Conservation (phyloP, 2,329 filamentous ascomycete species). For the Pseudogymnoascus pannorum region DNA sequence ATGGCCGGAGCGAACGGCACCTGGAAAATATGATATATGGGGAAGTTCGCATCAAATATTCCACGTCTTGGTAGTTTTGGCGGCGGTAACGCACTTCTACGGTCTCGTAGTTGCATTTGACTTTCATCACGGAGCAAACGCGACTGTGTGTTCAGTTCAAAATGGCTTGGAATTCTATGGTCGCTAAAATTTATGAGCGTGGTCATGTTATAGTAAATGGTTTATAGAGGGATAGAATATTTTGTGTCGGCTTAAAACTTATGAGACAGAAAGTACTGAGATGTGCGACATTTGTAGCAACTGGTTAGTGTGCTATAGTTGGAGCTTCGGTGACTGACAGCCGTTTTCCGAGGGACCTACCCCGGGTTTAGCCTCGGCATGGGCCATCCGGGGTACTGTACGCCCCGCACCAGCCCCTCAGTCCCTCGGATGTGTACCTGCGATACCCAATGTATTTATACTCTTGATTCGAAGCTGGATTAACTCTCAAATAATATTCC, state of each 20-base stretch:
- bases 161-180: not conserved
- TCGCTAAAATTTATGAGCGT: not conserved
- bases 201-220: not conserved
- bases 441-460: not conserved
- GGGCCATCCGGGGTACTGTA: constrained; percentile 1
- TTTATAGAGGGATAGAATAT: not conserved
- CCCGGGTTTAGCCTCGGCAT: not conserved
- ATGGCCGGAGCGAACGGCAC: constrained; percentile 72
- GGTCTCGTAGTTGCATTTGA: constrained; percentile 82
- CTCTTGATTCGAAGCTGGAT: not conserved
- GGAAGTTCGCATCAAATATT: constrained; percentile 96
- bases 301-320: not conserved
- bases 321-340: constrained; percentile 6
- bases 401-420: not conserved
- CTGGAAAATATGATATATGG: constrained; percentile 80
- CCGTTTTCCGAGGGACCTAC: not conserved
- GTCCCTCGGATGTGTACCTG: not conserved
- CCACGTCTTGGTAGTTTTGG: constrained; percentile 79
- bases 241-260: not conserved
- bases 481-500: not conserved
- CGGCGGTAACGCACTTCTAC: constrained; percentile 72
- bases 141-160: not conserved
- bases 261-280: not conserved
- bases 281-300: not conserved
- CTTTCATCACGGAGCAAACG: constrained; percentile 56